Conservation (phyloP, 208 protist genomes). For the Leishmania gerbilli region DNA sequence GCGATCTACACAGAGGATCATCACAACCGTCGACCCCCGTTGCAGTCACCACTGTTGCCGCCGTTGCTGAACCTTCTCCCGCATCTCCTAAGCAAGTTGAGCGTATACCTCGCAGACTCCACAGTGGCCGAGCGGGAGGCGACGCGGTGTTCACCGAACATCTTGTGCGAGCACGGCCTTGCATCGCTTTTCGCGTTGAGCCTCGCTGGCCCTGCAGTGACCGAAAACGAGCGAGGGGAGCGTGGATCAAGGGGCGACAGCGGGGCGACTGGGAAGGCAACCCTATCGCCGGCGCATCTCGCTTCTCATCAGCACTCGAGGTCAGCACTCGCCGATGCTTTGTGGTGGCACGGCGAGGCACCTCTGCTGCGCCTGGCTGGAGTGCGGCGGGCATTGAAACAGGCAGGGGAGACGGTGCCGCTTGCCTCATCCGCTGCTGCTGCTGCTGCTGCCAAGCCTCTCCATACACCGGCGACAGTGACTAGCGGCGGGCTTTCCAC, state of each 20-base stretch:
- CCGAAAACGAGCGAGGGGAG: neutral
- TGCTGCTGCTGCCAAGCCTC: neutral
- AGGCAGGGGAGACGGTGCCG: neutral
- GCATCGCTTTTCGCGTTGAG: slow-evolving; percentile 5
- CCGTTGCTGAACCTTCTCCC: slow-evolving; percentile 36
- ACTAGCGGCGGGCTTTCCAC: neutral
- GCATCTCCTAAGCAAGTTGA: slow-evolving; percentile 18
- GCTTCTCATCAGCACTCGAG: neutral
- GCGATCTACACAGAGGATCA: slow-evolving; percentile 15
- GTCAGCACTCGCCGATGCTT: slow-evolving; percentile 25
- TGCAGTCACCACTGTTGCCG: slow-evolving; percentile 5
- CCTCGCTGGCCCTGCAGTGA: neutral
- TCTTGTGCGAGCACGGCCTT: slow-evolving; percentile 10
- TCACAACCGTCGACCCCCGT: neutral
- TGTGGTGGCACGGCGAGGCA: slow-evolving; percentile 50
- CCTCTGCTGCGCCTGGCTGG: slow-evolving; percentile 39
- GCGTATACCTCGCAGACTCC: slow-evolving; percentile 2
- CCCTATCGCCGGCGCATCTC: neutral
- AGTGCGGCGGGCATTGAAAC: slow-evolving; percentile 32
- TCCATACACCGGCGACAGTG: neutral
- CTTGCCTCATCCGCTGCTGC: neutral
- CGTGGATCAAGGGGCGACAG: neutral
- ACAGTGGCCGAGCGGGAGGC: neutral
- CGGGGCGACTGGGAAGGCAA: neutral
- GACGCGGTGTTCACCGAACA: neutral